Evolutionary conservation across 805 yeast genomes (phyloP), one percentile per base, ranked within the genome.

Genomic region (Metschnikowia proteae): DNA sequence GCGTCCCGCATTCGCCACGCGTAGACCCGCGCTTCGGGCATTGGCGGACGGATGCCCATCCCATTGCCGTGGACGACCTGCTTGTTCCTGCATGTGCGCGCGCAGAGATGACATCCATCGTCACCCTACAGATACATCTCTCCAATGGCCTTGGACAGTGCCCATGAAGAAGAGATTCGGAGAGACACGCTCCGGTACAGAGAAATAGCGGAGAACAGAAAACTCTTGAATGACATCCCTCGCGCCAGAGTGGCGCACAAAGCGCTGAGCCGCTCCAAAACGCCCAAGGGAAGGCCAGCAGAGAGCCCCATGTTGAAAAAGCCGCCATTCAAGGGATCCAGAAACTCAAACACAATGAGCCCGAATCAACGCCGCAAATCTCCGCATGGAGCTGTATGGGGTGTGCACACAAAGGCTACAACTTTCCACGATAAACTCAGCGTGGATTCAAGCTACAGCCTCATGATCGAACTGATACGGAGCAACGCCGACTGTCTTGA

Each of bases 161-260:
- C 36, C n/a, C 43, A 25, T 25, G 45, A 42, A 11, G 45, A 42
- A 10, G 63, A 60, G 36, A 27, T 61, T 17, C 49, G 55, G 31
- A 42, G 43, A 10, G 68, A 65, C 46, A 47, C 61, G 17, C 42
- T 36, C 9, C 44, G 55, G 31, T 65, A 61, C 53, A 42, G 55
- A 5, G 58, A 57, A 40, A 45, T 64, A 27, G 30, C 59, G 10
- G 26, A 36, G 10, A 46, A 55, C 26, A 52, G 58, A 23, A 46
- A 13, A 26, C 37, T 42, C 10, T 27, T 42, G 26, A 34, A 33
- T 4, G 45, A 42, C 9, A 42, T 42, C 6, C 45, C 45, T 9
- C 45, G 43, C 10, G 32, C 29, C 27, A 23, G 29, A 6, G 26
- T 23, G 29, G n/a, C 26, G 7, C 29, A 23, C 13, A 31, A 30